Evolutionary conservation across 805 yeast species (phyloP).

Genomic region (Scheffersomyces stipitis): DNA sequence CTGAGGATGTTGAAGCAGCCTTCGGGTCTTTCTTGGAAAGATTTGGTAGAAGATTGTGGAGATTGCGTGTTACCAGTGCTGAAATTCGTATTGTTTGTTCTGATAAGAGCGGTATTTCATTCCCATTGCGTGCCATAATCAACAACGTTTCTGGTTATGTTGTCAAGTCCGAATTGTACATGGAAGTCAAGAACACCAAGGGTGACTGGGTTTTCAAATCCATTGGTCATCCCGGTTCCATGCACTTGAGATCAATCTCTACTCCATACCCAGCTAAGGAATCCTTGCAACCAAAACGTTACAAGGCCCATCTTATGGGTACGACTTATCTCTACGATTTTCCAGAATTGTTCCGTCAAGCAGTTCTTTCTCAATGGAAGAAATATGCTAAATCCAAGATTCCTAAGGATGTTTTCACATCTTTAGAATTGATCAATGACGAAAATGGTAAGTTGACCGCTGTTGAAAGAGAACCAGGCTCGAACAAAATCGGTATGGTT

Average conservation of each 20-base stretch:
- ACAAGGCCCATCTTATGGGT: constrained; percentile 97
- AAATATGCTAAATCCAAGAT: constrained; percentile 54
- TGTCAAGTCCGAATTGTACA: constrained; percentile 90
- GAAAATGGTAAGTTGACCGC: constrained; percentile 74
- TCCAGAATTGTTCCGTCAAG: constrained; percentile 98
- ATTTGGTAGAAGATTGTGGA: constrained; percentile 95
- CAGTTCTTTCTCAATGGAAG: constrained; percentile 83
- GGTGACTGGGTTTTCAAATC: constrained; percentile 98
- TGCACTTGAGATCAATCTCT: constrained; percentile 95
- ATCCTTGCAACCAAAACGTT: constrained; percentile 97
- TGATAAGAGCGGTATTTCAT: constrained; percentile 82
- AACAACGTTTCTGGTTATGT: constrained; percentile 97
- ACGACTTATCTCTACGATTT: constrained; percentile 97
- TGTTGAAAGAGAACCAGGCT: constrained; percentile 93
- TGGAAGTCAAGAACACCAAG: constrained; percentile 86
- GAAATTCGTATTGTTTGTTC: constrained; percentile 95
- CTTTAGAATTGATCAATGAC: constrained; percentile 87
- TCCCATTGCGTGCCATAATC: constrained; percentile 95
- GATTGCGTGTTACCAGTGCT: constrained; percentile 95
- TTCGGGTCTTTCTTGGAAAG: constrained; percentile 97
- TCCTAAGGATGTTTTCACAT: constrained; percentile 76
- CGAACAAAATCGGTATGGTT: constrained; percentile 95
- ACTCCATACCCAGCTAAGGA: constrained; percentile 98
- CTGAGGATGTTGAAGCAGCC: constrained; percentile 95
- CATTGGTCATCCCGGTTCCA: constrained; percentile 90